These are phyloP conservation scores for Fragaria vesca DNA, from an alignment of 306 rosid species.

Conservation along the genomic window DNA sequence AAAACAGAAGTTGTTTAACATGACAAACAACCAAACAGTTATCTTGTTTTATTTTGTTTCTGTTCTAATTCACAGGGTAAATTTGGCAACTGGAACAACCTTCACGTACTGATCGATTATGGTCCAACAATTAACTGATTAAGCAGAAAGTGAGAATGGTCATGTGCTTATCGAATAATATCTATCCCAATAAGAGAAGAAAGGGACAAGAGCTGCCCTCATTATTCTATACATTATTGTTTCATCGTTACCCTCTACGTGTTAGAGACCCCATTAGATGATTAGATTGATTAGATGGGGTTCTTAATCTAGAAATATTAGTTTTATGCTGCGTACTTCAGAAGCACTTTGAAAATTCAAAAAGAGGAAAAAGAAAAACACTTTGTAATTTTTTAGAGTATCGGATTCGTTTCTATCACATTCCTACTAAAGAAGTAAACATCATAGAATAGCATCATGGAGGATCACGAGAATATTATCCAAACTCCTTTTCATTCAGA, in stretches of 20 bases:
- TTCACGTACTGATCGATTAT: no score
- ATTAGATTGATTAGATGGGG: background rate
- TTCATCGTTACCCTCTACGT: background rate
- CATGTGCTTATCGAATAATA: background rate
- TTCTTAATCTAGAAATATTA: background rate
- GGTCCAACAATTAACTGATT: no score
- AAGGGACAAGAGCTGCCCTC: background rate
- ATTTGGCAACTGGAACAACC: no score
- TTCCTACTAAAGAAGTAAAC: background rate
- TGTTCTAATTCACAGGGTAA: no score
- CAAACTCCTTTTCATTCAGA: background rate
- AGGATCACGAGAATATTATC: background rate
- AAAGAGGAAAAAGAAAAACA: background rate
- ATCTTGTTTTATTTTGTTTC: no score
- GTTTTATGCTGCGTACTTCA: background rate
- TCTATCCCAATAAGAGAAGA: background rate
- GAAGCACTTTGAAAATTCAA: constrained; percentile 1
- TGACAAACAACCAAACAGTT: no score
- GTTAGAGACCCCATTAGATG: background rate
- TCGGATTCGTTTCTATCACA: constrained; percentile 4
- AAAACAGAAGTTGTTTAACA: no score
- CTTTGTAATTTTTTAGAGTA: background rate
- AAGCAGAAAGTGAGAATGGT: background rate
- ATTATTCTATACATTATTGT: background rate
- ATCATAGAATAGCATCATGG: background rate